These are phyloP conservation scores for Diaporthe ampelina DNA, from an alignment of 2,329 filamentous ascomycete species.

Conservation along the genomic window DNA sequence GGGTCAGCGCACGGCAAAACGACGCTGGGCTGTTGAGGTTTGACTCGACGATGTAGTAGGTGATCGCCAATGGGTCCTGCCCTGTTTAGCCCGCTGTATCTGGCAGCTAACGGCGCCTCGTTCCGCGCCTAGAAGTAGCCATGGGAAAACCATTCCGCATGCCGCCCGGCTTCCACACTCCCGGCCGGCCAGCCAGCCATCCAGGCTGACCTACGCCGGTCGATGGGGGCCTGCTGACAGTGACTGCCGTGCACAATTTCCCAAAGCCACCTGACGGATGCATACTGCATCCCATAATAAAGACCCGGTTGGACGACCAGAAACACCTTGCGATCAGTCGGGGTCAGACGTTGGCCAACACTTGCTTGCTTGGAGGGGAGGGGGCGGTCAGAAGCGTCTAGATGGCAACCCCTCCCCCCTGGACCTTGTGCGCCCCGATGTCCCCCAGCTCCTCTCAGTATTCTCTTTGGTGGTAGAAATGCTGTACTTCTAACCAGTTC, in stretches of 20 bases:
- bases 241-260: slow-evolving; percentile 30
- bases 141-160: slow-evolving; percentile 33
- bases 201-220: neutral
- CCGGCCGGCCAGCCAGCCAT: neutral
- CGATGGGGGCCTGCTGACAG: slow-evolving; percentile 29
- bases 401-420: neutral
- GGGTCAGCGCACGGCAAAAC: slow-evolving; percentile 16
- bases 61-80: slow-evolving; percentile 22
- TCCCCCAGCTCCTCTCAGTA: neutral
- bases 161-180: slow-evolving; percentile 21
- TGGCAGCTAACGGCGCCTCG: slow-evolving; percentile 33
- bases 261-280: slow-evolving; percentile 26
- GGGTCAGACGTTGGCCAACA: neutral
- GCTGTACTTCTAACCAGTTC: slow-evolving; percentile 9
- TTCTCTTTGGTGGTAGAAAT: neutral
- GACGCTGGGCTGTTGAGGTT: neutral
- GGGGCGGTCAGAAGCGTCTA: slow-evolving; percentile 7
- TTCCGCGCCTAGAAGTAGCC: slow-evolving; percentile 32
- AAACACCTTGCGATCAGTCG: slow-evolving; percentile 26
- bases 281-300: slow-evolving; percentile 32
- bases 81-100: slow-evolving; percentile 29
- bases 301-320: slow-evolving; percentile 32
- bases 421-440: neutral
- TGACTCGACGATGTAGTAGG: neutral
- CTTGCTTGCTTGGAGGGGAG: neutral